Percentiles rank a stretch among this genome's conserved stretches.
phyloP scores from a whole-genome alignment of 2,329 filamentous ascomycete genomes.

The Penicillium sp. region DNA sequence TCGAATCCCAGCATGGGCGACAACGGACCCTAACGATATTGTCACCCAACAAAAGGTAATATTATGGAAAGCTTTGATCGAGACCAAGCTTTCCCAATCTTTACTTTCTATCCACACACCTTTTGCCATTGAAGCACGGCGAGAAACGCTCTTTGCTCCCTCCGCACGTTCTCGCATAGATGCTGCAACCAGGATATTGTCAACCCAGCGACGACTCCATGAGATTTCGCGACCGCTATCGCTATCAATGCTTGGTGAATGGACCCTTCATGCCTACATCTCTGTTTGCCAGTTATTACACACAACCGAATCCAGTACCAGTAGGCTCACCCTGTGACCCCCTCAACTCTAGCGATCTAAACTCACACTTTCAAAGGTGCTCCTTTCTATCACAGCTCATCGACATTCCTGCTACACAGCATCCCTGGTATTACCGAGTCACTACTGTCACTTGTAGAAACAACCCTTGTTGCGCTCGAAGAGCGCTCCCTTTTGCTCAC shows the following conservation, averaged over 20 bases:
- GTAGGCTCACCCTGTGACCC: slow-evolving; percentile 18
- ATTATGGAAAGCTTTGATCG: slow-evolving; percentile 36
- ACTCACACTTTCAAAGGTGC: slow-evolving; percentile 1
- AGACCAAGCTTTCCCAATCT: slow-evolving; percentile 37
- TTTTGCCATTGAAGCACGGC: slow-evolving; percentile 37
- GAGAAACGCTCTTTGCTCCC: slow-evolving; percentile 35
- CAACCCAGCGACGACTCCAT: slow-evolving; percentile 36
- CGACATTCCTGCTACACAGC: slow-evolving; percentile 24
- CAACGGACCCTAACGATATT: slow-evolving; percentile 19
- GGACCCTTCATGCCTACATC: slow-evolving; percentile 39
- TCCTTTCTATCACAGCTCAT: slow-evolving; percentile 6
- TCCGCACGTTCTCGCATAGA: slow-evolving; percentile 39
- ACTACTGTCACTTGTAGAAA: slow-evolving; percentile 35
- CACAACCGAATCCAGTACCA: slow-evolving; percentile 20
- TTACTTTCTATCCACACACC: slow-evolving; percentile 43
- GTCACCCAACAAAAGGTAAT: slow-evolving; percentile 29
- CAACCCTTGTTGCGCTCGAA: slow-evolving; percentile 32
- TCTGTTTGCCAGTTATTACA: slow-evolving; percentile 41
- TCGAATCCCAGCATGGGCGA: slow-evolving; percentile 35
- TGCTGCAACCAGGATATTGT: slow-evolving; percentile 39
- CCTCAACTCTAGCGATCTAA: neutral
- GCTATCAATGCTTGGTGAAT: slow-evolving; percentile 37
- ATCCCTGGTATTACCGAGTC: slow-evolving; percentile 36
- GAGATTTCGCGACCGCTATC: slow-evolving; percentile 35
- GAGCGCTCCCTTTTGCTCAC: slow-evolving; percentile 32